Base-by-base conservation (phyloP, 257 asterid species). In the Nicotiana sylvestris region DNA sequence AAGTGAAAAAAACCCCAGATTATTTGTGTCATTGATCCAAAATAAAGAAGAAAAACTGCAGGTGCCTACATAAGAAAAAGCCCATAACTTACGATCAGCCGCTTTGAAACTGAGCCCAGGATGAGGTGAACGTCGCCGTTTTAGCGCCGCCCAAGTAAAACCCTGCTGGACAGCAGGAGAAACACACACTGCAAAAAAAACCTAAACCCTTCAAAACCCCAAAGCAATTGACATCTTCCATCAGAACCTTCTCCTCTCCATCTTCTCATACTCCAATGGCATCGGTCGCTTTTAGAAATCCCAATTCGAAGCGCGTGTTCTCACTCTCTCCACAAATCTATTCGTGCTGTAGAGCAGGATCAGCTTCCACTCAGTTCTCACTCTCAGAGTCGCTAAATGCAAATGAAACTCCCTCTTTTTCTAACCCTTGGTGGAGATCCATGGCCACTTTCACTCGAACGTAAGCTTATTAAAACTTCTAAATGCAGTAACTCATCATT, bases 371-470 rank as follows among this genome's bases (percentile, higher is more conserved):
- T 84, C 91, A 89, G 66, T 84, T 86, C 17, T 81, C 87, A 15
- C 83, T 82, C 77, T 83, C 90, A 17, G 91, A 93, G 27, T 85
- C 91, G 81, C 49, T 83, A 0, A 83, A 87, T 87, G 95, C 90
- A 0, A 83, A 87, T 87, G 95, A 84, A 43, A 17, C 64, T 82
- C 39, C 87, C 65, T 65, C 87, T 77, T 11, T 35, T 25, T 72
- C 86, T 81, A 89, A 86, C 76, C 96, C 95, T 0, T 91, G 92
- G 92, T 92, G 95, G 97, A 96, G 99, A 94, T 94, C 98, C 84
- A 96, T 94, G 98, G 99, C 99, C 61, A 96, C 99, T 82, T 96
- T 96, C 82, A 91, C 88, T 57, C 97, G 99, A 85, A 96, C 95
- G 99, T 96, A 89, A 89, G 78, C 39, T 72, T 72, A 43, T 72